Conservation (phyloP, 257 asterid species). For the Solanum lycopersicoides region DNA sequence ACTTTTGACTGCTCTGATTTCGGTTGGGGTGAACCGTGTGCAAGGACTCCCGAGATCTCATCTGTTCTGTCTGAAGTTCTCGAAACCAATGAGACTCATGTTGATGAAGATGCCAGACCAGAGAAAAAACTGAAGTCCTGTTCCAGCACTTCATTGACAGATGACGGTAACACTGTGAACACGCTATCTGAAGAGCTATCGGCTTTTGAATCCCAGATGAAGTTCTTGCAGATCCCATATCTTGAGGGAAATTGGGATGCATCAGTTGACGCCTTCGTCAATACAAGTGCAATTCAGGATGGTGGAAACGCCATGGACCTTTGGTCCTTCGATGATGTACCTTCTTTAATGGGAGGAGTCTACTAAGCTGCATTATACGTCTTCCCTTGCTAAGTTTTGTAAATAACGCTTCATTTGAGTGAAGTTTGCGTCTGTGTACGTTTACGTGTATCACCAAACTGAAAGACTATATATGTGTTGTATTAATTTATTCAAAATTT, state of each 20-base stretch:
- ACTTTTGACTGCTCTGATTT: constrained; percentile 76
- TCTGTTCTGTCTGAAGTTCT: constrained; percentile 46
- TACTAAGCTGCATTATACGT: constrained; percentile 23
- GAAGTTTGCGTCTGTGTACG: not conserved
- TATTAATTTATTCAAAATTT: not conserved
- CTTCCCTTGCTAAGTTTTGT: constrained; percentile 21
- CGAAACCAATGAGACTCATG: constrained; percentile 41
- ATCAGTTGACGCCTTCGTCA: constrained; percentile 57
- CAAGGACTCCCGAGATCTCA: constrained; percentile 66
- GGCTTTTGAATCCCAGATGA: constrained; percentile 56
- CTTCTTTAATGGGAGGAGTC: constrained; percentile 39
- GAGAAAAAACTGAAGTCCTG: constrained; percentile 42
- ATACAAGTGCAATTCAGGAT: constrained; percentile 43
- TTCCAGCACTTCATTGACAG: constrained; percentile 10
- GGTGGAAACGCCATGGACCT: constrained; percentile 54
- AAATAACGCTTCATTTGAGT: constrained; percentile 76
- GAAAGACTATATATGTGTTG: not conserved
- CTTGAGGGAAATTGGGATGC: constrained; percentile 72
- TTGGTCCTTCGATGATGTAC: constrained; percentile 65
- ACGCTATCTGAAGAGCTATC: constrained; percentile 34
- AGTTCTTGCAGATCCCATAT: constrained; percentile 56
- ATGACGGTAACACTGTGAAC: constrained; percentile 11
- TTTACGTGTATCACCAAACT: not conserved
- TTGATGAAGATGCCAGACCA: constrained; percentile 31
- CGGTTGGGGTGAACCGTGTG: constrained; percentile 59